Evolutionary conservation across 148 eudicot genomes (phyloP), one percentile per base, ranked within the genome.

Genomic region (Vaccinium myrtillus): DNA sequence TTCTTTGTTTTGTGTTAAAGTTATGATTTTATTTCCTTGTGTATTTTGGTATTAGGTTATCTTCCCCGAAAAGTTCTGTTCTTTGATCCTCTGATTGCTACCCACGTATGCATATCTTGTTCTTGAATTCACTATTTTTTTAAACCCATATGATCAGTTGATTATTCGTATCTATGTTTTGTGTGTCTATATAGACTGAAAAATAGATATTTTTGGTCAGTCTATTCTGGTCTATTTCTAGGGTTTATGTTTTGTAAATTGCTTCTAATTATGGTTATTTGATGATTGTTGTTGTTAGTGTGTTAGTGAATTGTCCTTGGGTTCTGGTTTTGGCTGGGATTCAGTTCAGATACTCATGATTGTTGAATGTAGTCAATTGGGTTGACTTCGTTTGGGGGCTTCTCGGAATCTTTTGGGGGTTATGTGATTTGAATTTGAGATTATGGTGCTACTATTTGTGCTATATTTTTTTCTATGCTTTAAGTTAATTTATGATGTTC

Each of bases 371-470:
- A 61, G 70, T 49, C 7, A 46, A 71, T 50, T n/a, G 55, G 39
- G 75, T 81, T 81, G 75, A 48, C 83, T 81, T 81, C n/a, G 12
- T 43, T 51, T 15, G 25, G 65, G 14, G 65, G 46, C 39, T 81
- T 49, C 39, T 81, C 63, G 32, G 71, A 43, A 61, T 39, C 5
- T 11, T 65, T 65, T 48, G n/a, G 43, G 36, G 23, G 83, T 39
- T 48, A 2, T 63, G 12, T 67, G 7, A 48, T 48, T 27, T 63
- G 36, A 11, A 10, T 76, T 76, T n/a, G 32, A 76, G 53, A 48
- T 76, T 39, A 8, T 11, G 78, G 27, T 19, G 78, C 23, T 8
- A 6, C 51, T 46, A 2, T 39, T 75, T 75, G 12, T 39, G 48
- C 49, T 39, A 36, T 43, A 14, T 7, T 19, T 16, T 39, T 7